These are phyloP conservation scores for Suillus luteus DNA, from an alignment of 768 basidiomycete species.

Conservation along the genomic window DNA sequence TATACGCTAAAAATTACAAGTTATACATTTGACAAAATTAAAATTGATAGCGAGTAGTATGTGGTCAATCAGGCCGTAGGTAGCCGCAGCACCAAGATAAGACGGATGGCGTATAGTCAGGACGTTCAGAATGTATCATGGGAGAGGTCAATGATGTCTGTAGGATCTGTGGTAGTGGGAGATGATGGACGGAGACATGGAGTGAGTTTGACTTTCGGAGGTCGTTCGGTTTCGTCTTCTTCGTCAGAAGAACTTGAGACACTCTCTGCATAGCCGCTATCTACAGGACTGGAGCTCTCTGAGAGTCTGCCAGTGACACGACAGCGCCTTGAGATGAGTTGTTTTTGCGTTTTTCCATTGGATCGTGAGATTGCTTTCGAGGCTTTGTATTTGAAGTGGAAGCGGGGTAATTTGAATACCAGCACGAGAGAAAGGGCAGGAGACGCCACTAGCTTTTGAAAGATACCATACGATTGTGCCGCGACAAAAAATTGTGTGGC, in stretches of 20 bases:
- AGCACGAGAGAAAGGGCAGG: slow-evolving; percentile 73
- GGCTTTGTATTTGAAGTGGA: slow-evolving; percentile 48
- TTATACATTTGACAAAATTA: no score
- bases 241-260: slow-evolving; percentile 30
- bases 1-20: no score
- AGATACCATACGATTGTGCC: slow-evolving; percentile 85
- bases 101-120: no score
- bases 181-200: slow-evolving; percentile 54
- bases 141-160: slow-evolving; percentile 44
- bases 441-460: slow-evolving; percentile 69
- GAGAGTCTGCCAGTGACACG: slow-evolving; percentile 3
- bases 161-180: slow-evolving; percentile 26
- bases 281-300: slow-evolving; percentile 23
- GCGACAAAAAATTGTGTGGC: slow-evolving; percentile 71
- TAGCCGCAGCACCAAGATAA: no score
- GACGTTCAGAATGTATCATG: slow-evolving; percentile 29
- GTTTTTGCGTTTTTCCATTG: slow-evolving; percentile 45
- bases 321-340: slow-evolving; percentile 15
- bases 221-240: slow-evolving; percentile 35
- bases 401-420: slow-evolving; percentile 63
- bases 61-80: no score
- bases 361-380: slow-evolving; percentile 12
- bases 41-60: no score
- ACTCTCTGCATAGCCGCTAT: slow-evolving; percentile 31
- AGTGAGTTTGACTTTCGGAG: slow-evolving; percentile 71